A percentile compares a stretch with the other conserved stretches of the same genome.
phyloP scores from a whole-genome alignment of 306 rosid genomes.

The Prunus mume region DNA sequence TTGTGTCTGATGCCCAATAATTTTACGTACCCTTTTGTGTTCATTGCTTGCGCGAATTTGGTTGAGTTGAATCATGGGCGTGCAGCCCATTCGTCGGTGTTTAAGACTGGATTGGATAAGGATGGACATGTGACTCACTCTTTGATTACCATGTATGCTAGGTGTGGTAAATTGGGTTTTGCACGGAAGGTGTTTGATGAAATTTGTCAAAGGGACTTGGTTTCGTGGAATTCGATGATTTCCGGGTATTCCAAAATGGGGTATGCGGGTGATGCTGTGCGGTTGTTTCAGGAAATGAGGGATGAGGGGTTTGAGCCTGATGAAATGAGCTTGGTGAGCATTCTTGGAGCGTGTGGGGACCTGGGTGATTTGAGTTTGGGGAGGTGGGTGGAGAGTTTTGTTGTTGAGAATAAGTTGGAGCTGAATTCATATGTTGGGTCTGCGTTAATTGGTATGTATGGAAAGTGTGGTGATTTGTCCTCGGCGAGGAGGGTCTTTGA shows the following conservation, averaged over 20 bases:
- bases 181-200: slow-evolving; percentile 84
- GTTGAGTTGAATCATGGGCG: slow-evolving; percentile 34
- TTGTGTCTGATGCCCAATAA: slow-evolving; percentile 46
- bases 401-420: slow-evolving; percentile 38
- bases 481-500: slow-evolving; percentile 78
- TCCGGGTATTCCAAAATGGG: slow-evolving; percentile 77
- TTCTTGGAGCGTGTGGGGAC: slow-evolving; percentile 82
- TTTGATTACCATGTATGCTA: slow-evolving; percentile 60
- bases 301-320: slow-evolving; percentile 59
- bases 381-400: slow-evolving; percentile 71
- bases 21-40: slow-evolving; percentile 76
- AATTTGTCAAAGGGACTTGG: slow-evolving; percentile 58
- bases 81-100: slow-evolving; percentile 43
- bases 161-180: slow-evolving; percentile 42
- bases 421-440: slow-evolving; percentile 73
- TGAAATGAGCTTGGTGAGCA: slow-evolving; percentile 75
- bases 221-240: slow-evolving; percentile 89
- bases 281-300: slow-evolving; percentile 59
- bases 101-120: slow-evolving; percentile 49
- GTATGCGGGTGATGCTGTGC: slow-evolving; percentile 52
- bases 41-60: slow-evolving; percentile 72
- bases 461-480: slow-evolving; percentile 70
- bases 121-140: slow-evolving; percentile 65
- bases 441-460: slow-evolving; percentile 76
- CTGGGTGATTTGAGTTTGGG: slow-evolving; percentile 70